phyloP scores from a whole-genome alignment of 441 rosid species.

The Mallotus japonicus region DNA sequence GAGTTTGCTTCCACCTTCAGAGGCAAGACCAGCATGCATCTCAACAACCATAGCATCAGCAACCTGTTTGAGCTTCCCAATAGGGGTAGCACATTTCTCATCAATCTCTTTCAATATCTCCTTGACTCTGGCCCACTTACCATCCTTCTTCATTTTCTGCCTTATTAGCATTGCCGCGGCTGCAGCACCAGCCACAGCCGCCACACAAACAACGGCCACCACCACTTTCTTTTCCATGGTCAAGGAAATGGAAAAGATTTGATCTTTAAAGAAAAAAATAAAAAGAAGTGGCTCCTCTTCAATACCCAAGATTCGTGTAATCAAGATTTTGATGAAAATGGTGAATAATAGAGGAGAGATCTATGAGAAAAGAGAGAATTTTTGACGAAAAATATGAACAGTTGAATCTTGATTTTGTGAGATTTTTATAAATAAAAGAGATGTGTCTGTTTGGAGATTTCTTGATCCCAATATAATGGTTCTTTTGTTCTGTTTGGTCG shows the following conservation, averaged over 20 bases:
- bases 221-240: slow-evolving; percentile 65
- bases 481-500: not conserved
- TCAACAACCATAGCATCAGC: slow-evolving; percentile 96
- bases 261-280: not conserved
- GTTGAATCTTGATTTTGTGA: not conserved
- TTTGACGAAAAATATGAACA: not conserved
- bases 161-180: slow-evolving; percentile 51
- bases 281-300: not conserved
- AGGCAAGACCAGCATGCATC: slow-evolving; percentile 99
- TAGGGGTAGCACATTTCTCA: slow-evolving; percentile 71
- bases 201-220: slow-evolving; percentile 49
- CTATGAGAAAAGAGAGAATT: not conserved
- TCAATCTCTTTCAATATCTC: slow-evolving; percentile 73
- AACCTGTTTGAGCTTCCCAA: slow-evolving; percentile 63
- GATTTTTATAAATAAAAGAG: not conserved
- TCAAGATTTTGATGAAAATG: slow-evolving; percentile 4
- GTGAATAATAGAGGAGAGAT: not conserved
- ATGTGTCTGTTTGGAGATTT: not conserved
- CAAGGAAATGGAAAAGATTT: slow-evolving; percentile 9
- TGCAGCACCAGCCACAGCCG: slow-evolving; percentile 64
- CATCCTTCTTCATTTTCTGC: slow-evolving; percentile 50
- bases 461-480: not conserved
- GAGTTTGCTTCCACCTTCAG: slow-evolving; percentile 95
- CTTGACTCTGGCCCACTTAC: slow-evolving; percentile 61
- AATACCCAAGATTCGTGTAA: not conserved